Conservation (phyloP, 2,329 filamentous ascomycete genomes). For the Botrytis cinerea region DNA sequence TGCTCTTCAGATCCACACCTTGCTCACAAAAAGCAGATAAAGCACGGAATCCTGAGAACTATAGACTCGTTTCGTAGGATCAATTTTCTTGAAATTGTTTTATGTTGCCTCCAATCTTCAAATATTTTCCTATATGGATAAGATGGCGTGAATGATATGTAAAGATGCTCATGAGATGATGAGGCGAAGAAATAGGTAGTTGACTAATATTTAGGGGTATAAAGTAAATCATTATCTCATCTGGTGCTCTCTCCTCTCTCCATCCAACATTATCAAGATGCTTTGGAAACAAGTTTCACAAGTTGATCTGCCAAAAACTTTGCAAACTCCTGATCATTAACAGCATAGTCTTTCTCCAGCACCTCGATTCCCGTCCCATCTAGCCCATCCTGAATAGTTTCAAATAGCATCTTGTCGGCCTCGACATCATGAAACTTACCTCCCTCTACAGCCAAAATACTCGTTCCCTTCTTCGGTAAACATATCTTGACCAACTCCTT, state of each 20-base stretch:
- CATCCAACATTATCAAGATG: background rate
- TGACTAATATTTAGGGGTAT: background rate
- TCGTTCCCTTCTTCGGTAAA: constrained; percentile 61
- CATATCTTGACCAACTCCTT: constrained; percentile 54
- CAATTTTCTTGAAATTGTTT: background rate
- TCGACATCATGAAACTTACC: constrained; percentile 53
- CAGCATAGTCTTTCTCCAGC: constrained; percentile 50
- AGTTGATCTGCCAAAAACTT: constrained; percentile 46
- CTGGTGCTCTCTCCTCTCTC: background rate
- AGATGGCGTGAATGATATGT: background rate
- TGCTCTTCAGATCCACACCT: background rate
- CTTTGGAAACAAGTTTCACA: background rate
- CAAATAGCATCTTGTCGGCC: constrained; percentile 54
- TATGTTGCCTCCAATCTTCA: background rate
- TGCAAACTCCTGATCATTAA: constrained; percentile 58
- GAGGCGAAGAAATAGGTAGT: background rate
- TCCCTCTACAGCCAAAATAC: constrained; percentile 56
- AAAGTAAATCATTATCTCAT: background rate
- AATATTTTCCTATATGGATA: background rate
- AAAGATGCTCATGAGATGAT: background rate
- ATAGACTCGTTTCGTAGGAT: too few relatives aligned
- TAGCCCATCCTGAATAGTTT: constrained; percentile 52
- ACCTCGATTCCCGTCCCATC: constrained; percentile 51
- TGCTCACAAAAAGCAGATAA: background rate
- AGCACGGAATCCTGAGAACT: too few relatives aligned